A percentile compares a stretch with the other conserved stretches of the same genome.
Conservation (phyloP, 192 early-diverging fungal genomes). For the Coemansia guatemalensis region DNA sequence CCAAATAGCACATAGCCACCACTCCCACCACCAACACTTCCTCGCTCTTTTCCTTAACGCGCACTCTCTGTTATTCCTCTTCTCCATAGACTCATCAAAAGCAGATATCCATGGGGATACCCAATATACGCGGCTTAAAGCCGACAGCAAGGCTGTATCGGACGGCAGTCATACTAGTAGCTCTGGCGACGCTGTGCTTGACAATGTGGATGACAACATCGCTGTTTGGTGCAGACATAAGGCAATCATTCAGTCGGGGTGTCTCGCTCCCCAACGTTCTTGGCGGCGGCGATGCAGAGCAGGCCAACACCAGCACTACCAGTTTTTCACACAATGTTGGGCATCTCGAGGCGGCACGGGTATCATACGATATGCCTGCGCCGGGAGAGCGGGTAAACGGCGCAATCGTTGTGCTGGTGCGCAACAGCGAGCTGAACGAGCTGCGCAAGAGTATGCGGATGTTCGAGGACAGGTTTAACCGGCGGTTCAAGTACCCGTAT, state of each 20-base stretch:
- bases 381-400: slow-evolving; percentile 54
- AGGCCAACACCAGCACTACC: slow-evolving; percentile 1
- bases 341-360: slow-evolving; percentile 18
- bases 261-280: slow-evolving; percentile 16
- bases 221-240: slow-evolving; percentile 11
- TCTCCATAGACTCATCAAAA: background rate
- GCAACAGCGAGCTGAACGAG: slow-evolving; percentile 67
- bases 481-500: slow-evolving; percentile 72
- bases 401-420: slow-evolving; percentile 63
- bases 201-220: slow-evolving; percentile 43
- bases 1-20: background rate
- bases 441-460: slow-evolving; percentile 59
- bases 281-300: slow-evolving; percentile 1
- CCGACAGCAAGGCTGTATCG: slow-evolving; percentile 50
- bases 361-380: slow-evolving; percentile 42
- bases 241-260: slow-evolving; percentile 9
- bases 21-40: background rate
- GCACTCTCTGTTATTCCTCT: background rate
- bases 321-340: slow-evolving; percentile 12
- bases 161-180: slow-evolving; percentile 27
- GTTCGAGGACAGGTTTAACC: slow-evolving; percentile 72
- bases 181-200: slow-evolving; percentile 15
- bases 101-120: slow-evolving; percentile 24
- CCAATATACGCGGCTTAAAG: slow-evolving; percentile 33
- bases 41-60: background rate